Evolutionary conservation across 2,329 filamentous ascomycete species (phyloP), one percentile per base, ranked within the genome.

Genomic region (Paecilomyces sp.): DNA sequence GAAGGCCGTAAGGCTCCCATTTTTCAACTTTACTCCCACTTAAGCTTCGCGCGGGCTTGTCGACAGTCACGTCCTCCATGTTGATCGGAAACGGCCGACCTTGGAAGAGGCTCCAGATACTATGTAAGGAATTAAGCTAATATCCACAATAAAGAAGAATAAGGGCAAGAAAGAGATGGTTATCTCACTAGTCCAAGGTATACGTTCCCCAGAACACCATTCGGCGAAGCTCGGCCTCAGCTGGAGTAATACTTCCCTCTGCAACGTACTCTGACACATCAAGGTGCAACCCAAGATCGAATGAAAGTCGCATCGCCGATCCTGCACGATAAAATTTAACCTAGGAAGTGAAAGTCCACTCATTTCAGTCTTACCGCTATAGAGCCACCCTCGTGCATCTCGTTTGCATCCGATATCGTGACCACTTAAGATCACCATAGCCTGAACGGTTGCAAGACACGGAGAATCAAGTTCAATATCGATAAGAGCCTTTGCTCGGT

Each of bases 71-170:
- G 50, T 76, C 74, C 5, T 71, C 68, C 50, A 65, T 68, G 54
- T 69, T 70, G 33, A 73, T 70, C 69, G 69, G 57, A 74, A 72
- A 0, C 73, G 74, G 11, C 74, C 65, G 6, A 74, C 74, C n/a
- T n/a, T n/a, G n/a, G n/a, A n/a, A n/a, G n/a, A n/a, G n/a, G n/a
- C n/a, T n/a, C n/a, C n/a, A n/a, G n/a, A n/a, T n/a, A n/a, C n/a
- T n/a, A n/a, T n/a, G n/a, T n/a, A n/a, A n/a, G n/a, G n/a, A n/a
- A n/a, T n/a, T n/a, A n/a, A n/a, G n/a, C n/a, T n/a, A n/a, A n/a
- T n/a, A n/a, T n/a, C n/a, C n/a, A n/a, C n/a, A n/a, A n/a, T n/a
- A n/a, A n/a, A n/a, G n/a, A n/a, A n/a, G n/a, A n/a, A n/a, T n/a
- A n/a, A n/a, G n/a, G n/a, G n/a, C n/a, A n/a, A n/a, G n/a, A n/a